phyloP scores from a whole-genome alignment of 2,329 filamentous ascomycete species.

The Parascedosporium putredinis region DNA sequence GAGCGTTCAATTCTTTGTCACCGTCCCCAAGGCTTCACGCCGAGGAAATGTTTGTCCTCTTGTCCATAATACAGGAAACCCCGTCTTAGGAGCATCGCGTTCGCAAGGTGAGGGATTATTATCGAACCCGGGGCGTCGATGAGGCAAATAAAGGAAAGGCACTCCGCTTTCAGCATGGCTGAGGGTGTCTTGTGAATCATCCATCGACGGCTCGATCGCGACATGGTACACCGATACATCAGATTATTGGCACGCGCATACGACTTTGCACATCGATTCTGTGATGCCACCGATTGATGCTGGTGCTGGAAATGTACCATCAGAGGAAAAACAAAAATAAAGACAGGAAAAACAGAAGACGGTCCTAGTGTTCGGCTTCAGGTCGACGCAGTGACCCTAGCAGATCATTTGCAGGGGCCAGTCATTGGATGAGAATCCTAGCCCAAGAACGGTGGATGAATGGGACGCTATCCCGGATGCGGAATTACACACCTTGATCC shows the following conservation, averaged over 20 bases:
- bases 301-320: too few species aligned
- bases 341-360: too few species aligned
- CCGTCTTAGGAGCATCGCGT: neutral
- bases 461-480: neutral
- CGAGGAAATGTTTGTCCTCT: neutral
- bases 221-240: neutral
- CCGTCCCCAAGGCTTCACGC: too few species aligned
- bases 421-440: neutral
- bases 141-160: neutral
- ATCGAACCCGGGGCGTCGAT: neutral
- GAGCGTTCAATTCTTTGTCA: neutral
- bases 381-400: neutral
- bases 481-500: neutral
- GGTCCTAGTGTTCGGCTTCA: neutral
- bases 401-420: conserved; percentile 1
- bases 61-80: neutral
- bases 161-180: neutral
- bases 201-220: neutral
- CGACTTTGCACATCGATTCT: too few species aligned
- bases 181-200: neutral
- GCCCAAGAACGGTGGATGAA: conserved; percentile 1
- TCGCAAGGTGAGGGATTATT: conserved; percentile 3
- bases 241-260: neutral
- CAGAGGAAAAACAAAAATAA: too few species aligned
- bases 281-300: too few species aligned